Base-by-base conservation (phyloP, 2,329 filamentous ascomycete genomes). In the Trichophyton mentagrophytes region DNA sequence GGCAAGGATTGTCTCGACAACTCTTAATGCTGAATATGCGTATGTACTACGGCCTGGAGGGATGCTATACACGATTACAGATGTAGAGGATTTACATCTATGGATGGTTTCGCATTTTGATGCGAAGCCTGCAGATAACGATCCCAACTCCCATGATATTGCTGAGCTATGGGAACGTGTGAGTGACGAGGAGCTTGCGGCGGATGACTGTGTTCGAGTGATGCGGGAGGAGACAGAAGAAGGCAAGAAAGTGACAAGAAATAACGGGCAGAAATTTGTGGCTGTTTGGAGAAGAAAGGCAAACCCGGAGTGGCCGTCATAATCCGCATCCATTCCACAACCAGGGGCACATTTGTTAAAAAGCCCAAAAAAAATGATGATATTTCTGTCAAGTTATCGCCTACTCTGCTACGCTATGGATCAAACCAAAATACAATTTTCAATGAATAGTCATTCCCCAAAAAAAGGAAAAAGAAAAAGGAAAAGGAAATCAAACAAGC, bases 21-120 rank as follows among this genome's bases (percentile, higher is more conserved):
- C 90, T 13, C 78, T 99, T 59, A 91, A 89, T 69, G 89, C 90
- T 0, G 93, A 99, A 74, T 99, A 99, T 70, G 93, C 93, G 0
- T 97, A 88, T 71, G 89, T 88, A 8, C 70, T 97, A 64, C 80
- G 81, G 46, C 90, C 91, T 0, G 90, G 90, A 0, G 95, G 93
- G 1, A 82, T 92, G 57, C 80, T 96, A 47, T 99, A 97, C 72
- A 97, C 92, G 0, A 97, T 99, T 68, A 99, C 93, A 1, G 93
- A 99, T 75, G 93, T 99, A 47, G 87, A 95, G 75, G 90, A 96
- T 69, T 78, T 99, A 72, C 90, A 96, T 72, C 76, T 85, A 67
- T 97, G 92, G 92, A 96, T 97, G 86, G 86, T 92, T 59, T 81
- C 83, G 70, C 90, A 96, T 75, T 87, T 97, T 67, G 83, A 87